phyloP scores from a whole-genome alignment of 345 rosid species.

The Dovyalis caffra region DNA sequence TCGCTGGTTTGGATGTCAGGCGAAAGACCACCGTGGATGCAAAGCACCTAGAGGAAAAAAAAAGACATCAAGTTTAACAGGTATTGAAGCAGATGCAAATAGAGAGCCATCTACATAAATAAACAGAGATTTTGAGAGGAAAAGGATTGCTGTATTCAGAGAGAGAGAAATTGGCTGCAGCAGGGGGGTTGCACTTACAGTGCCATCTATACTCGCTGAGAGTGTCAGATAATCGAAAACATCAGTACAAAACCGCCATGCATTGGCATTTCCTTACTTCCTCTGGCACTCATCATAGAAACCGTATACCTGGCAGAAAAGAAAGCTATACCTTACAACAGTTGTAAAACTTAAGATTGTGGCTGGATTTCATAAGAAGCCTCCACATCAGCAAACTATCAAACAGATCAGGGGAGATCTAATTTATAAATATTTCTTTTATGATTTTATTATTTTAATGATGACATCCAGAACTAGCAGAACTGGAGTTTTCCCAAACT shows the following conservation, averaged over 20 bases:
- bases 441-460: not conserved
- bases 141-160: not conserved
- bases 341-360: not conserved
- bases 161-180: slow-evolving; percentile 1
- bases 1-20: slow-evolving; percentile 95
- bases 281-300: slow-evolving; percentile 99
- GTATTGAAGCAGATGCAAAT: slow-evolving; percentile 2
- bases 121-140: not conserved
- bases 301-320: slow-evolving; percentile 75
- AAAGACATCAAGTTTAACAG: not conserved
- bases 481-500: not conserved
- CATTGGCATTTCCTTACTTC: slow-evolving; percentile 99
- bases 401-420: not conserved
- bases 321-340: not conserved
- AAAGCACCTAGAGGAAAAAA: slow-evolving; percentile 72
- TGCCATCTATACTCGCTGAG: slow-evolving; percentile 99
- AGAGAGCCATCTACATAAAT: not conserved
- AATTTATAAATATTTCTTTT: not conserved
- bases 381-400: too few species aligned
- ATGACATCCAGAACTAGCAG: not conserved
- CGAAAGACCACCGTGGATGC: slow-evolving; percentile 99
- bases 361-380: too few species aligned
- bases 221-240: slow-evolving; percentile 98
- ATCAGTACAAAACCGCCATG: slow-evolving; percentile 99
- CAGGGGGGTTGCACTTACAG: slow-evolving; percentile 48